A percentile compares a stretch with the other conserved stretches of the same genome.
Evolutionary conservation across 306 rosid species (phyloP).

Genomic region (Lupinus albus): DNA sequence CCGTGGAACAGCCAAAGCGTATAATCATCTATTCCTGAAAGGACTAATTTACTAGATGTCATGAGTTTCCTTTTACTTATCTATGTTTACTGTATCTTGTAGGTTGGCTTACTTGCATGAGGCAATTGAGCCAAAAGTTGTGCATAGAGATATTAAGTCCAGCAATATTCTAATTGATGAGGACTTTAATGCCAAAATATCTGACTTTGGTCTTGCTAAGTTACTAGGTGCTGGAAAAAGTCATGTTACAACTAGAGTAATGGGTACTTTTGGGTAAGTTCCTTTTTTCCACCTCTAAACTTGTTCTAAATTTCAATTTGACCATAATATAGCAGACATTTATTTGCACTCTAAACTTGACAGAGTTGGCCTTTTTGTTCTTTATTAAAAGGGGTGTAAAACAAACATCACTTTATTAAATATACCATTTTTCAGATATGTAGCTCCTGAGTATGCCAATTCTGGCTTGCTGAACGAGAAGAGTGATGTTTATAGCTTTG

Average conservation of each 20-base stretch:
- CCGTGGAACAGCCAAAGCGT: constrained; percentile 92
- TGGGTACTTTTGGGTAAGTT: constrained; percentile 97
- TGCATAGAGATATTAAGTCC: constrained; percentile 91
- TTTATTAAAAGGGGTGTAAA: too few relatives aligned
- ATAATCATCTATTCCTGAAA: constrained; percentile 35
- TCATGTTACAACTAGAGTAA: constrained; percentile 88
- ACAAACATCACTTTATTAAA: too few relatives aligned
- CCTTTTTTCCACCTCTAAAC: too few relatives aligned
- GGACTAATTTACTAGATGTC: constrained; percentile 6
- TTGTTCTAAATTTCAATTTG: constrained; percentile 5
- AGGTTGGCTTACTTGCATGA: constrained; percentile 94
- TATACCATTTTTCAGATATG: constrained; percentile 69
- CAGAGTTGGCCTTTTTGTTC: too few relatives aligned
- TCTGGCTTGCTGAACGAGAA: constrained; percentile 92
- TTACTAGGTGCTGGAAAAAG: constrained; percentile 85
- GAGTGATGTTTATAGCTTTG: constrained; percentile 87
- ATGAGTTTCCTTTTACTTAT: constrained; percentile 34
- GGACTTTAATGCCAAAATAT: constrained; percentile 88
- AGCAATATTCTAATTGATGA: constrained; percentile 90
- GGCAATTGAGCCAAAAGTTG: constrained; percentile 95
- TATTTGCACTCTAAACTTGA: too few relatives aligned
- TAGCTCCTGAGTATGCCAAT: constrained; percentile 95
- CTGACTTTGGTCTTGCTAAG: constrained; percentile 94
- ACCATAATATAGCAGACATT: background rate
- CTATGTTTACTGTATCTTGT: constrained; percentile 41